phyloP scores from a whole-genome alignment of 257 asterid genomes.

The Fraxinus pennsylvanica region DNA sequence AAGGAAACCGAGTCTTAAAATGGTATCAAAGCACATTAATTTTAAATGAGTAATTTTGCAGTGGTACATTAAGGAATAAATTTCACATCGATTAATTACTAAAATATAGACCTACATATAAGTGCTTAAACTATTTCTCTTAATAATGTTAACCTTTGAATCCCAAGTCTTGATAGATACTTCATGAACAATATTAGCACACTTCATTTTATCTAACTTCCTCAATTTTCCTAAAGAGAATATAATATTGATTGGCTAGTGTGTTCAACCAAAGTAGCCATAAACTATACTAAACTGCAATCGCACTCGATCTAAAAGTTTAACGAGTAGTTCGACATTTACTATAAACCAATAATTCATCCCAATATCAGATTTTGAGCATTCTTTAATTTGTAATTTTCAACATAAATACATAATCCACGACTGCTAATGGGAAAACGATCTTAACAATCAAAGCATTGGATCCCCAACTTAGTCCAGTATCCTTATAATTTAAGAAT shows the following conservation, averaged over 20 bases:
- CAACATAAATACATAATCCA: background rate
- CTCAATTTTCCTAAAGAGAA: background rate
- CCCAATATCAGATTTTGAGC: background rate
- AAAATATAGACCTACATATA: no score
- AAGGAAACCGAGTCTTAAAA: no score
- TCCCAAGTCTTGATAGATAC: no score
- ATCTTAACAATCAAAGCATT: background rate
- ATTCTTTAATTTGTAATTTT: background rate
- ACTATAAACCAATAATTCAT: background rate
- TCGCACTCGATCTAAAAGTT: background rate
- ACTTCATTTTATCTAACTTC: background rate
- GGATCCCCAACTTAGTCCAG: background rate
- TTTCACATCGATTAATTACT: no score
- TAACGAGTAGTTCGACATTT: background rate
- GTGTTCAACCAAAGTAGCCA: background rate
- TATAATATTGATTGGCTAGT: background rate
- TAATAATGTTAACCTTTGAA: no score
- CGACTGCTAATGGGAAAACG: background rate
- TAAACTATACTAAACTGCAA: background rate
- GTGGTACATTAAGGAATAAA: no score
- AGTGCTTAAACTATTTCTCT: no score
- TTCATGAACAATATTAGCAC: background rate
- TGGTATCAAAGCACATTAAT: no score
- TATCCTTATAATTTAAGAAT: background rate
- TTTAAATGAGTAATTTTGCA: no score